Base-by-base conservation (phyloP, 805 yeast species). In the Wickerhamomyces pijperi region DNA sequence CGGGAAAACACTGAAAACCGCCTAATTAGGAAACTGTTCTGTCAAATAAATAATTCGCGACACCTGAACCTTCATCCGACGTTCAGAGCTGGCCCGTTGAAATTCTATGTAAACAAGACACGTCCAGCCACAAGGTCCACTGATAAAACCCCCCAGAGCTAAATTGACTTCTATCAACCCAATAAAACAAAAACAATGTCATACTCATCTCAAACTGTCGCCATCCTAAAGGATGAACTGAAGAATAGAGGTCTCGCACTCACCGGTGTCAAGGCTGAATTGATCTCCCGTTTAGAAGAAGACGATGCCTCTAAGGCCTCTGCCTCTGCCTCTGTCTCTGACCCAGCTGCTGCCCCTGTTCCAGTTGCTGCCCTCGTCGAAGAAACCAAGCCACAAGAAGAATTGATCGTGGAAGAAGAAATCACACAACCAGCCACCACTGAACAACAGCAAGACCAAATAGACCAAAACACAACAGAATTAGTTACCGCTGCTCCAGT, bases 251-350 rank as follows among this genome's bases (percentile, higher is more conserved):
- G 80, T 1, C 70, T 90, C 37, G 58, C 92, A 2, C 65, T 67
- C 5, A 72, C 72, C 32, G 97, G 97, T 18, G 78, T 84, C 49
- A 90, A 90, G 59, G 77, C 81, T 34, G 96, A 86, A 38, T 63
- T 82, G 48, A 64, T 82, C 41, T 72, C 72, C 14, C 70, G 92
- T 49, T 63, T 82, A 45, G 72, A 67, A 42, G 85, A 76, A 44
- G 58, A 69, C 25, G 88, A 78, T 49, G 16, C 13, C 29, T 25
- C 29, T 14, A 25, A 25, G 29, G 13, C 7, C 23, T 9, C 6
- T 9, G 14, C 12, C 12, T 8, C 29, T 25, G 29, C 9, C 11
- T 11, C 25, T 7, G 25, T 21, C 11, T 21, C 11, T 21, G 11
- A 21, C 25, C 25, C 25, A 21, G 25, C 6, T 7, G 11, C 11